Evolutionary conservation across 306 rosid genomes (phyloP).

Genomic region (Fragaria nilgerrensis): DNA sequence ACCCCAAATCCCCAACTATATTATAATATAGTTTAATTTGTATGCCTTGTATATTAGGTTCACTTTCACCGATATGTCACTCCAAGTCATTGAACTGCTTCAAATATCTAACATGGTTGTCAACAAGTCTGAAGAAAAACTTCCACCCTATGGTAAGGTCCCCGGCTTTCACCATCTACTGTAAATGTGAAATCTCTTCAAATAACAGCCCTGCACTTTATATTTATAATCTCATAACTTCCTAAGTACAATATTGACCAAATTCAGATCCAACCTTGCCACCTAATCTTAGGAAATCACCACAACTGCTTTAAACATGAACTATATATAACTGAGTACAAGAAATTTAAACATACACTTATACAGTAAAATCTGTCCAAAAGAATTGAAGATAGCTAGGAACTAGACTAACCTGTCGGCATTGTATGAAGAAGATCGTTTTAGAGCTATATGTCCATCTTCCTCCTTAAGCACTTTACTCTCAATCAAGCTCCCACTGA

Average conservation of each 20-base stretch:
- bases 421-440: constrained; percentile 79
- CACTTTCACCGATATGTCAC: neutral
- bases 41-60: neutral
- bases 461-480: constrained; percentile 55
- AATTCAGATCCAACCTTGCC: neutral
- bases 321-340: neutral
- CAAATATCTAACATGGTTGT: neutral
- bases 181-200: neutral
- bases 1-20: neutral
- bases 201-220: neutral
- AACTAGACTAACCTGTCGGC: constrained; percentile 68
- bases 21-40: neutral
- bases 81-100: neutral
- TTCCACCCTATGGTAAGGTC: neutral
- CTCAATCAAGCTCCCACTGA: constrained; percentile 83
- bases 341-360: neutral
- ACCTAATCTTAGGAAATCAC: constrained; percentile 2
- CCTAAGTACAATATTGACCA: neutral
- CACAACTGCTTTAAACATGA: neutral
- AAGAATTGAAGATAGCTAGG: constrained; percentile 20
- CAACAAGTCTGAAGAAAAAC: neutral
- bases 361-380: neutral
- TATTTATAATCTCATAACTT: neutral
- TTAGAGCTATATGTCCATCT: constrained; percentile 47
- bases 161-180: neutral